Percentiles rank a stretch among this genome's conserved stretches.
These are phyloP conservation scores for Cryphonectria parasitica DNA, from an alignment of 2,329 filamentous ascomycete genomes.

Conservation along the genomic window DNA sequence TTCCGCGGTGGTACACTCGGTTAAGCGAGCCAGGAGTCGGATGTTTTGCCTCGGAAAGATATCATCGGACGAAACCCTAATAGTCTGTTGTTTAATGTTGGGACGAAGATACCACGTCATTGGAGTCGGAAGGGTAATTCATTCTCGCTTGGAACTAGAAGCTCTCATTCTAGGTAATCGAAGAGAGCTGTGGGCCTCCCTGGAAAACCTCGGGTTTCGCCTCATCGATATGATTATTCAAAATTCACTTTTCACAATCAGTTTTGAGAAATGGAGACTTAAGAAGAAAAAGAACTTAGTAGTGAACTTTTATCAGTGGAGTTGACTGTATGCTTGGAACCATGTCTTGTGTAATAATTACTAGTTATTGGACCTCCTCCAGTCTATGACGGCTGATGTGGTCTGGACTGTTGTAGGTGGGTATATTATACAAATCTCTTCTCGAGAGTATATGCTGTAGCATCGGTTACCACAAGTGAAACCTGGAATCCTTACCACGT, in stretches of 20 bases:
- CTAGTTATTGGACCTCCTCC: background rate
- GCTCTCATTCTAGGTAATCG: background rate
- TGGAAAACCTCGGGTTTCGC: background rate
- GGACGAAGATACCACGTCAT: background rate
- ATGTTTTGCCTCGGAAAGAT: slow-evolving; percentile 6
- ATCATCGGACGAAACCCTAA: slow-evolving; percentile 4
- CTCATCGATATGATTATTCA: background rate
- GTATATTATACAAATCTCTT: too few relatives aligned
- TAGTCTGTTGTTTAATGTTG: slow-evolving; percentile 4
- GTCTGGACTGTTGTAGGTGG: too few relatives aligned
- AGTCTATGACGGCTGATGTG: too few relatives aligned
- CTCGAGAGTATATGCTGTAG: too few relatives aligned
- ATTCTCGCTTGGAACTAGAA: background rate
- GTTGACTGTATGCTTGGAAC: background rate
- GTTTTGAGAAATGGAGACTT: background rate
- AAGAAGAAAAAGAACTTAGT: too few relatives aligned
- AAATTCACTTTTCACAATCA: background rate
- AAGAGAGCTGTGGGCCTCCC: background rate
- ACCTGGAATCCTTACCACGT: too few relatives aligned
- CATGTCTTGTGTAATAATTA: background rate
- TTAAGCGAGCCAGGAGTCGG: background rate
- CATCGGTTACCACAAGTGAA: too few relatives aligned
- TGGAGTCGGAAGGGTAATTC: background rate
- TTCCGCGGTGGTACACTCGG: background rate
- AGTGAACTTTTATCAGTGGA: too few relatives aligned